Evolutionary conservation across 768 basidiomycete genomes (phyloP).

Genomic region (Amanita muscaria): DNA sequence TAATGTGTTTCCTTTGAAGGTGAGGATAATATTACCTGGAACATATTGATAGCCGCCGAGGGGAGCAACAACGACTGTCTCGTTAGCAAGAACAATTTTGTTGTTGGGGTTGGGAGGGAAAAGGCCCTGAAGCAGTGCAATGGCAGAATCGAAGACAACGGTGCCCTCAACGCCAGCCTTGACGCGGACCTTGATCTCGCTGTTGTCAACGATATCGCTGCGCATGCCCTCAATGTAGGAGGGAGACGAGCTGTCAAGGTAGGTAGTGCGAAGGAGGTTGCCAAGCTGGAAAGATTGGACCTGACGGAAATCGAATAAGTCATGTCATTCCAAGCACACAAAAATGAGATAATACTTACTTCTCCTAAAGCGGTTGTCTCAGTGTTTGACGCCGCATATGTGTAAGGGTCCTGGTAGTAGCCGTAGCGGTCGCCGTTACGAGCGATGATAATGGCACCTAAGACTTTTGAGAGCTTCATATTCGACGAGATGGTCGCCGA

Average conservation of each 20-base stretch:
- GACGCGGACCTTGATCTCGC: conserved; percentile 65
- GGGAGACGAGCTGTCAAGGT: conserved; percentile 57
- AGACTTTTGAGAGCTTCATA: conserved; percentile 51
- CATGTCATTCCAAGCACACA: not conserved
- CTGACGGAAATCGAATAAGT: conserved; percentile 25
- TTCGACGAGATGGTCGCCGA: conserved; percentile 9
- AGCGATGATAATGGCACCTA: conserved; percentile 69
- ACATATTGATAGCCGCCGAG: conserved; percentile 83
- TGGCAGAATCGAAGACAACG: conserved; percentile 82
- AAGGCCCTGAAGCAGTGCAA: conserved; percentile 77
- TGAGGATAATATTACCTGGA: conserved; percentile 38
- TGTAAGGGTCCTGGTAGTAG: conserved; percentile 64
- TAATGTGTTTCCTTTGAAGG: conserved; percentile 4
- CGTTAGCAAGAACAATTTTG: conserved; percentile 73
- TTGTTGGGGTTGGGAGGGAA: conserved; percentile 74
- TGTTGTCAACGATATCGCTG: conserved; percentile 62
- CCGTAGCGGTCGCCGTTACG: conserved; percentile 71
- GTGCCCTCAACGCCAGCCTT: conserved; percentile 80
- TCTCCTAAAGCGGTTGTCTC: conserved; percentile 73
- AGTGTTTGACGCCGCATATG: conserved; percentile 52
- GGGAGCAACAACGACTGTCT: conserved; percentile 60
- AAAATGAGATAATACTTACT: conserved; percentile 27
- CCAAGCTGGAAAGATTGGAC: conserved; percentile 64
- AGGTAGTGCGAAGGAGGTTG: conserved; percentile 48
- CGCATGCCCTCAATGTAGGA: conserved; percentile 62